These are phyloP conservation scores for Nepenthes gracilis DNA, from an alignment of 148 eudicot species.

Conservation along the genomic window DNA sequence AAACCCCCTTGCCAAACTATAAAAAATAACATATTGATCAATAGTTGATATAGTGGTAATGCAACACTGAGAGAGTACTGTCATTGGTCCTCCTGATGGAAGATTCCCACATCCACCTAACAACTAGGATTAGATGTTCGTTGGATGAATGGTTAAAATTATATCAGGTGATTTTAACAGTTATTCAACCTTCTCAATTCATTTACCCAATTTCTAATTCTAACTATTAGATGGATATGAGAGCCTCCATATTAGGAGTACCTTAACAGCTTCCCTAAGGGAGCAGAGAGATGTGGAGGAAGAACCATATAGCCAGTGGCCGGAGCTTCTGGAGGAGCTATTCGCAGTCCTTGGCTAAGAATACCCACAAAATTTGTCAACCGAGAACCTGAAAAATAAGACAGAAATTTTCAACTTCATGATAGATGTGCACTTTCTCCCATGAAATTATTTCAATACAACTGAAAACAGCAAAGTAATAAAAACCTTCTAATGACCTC, in stretches of 20 bases:
- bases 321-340: slow-evolving; percentile 99
- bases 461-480: not conserved
- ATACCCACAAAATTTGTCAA: slow-evolving; percentile 96
- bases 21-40: slow-evolving; percentile 4
- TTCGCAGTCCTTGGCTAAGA: slow-evolving; percentile 92
- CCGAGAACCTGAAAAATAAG: slow-evolving; percentile 65
- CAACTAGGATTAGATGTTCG: too few relatives aligned
- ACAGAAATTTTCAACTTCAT: not conserved
- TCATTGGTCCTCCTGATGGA: too few relatives aligned
- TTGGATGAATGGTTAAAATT: too few relatives aligned
- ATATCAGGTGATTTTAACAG: too few relatives aligned
- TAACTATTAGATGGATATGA: too few relatives aligned
- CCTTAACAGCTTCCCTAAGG: not conserved
- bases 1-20: slow-evolving; percentile 97
- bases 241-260: too few relatives aligned
- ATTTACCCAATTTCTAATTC: too few relatives aligned
- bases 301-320: slow-evolving; percentile 96
- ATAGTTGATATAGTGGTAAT: not conserved
- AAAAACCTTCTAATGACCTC: not conserved
- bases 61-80: not conserved
- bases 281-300: slow-evolving; percentile 9
- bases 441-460: not conserved
- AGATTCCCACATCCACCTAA: too few relatives aligned
- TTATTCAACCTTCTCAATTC: too few relatives aligned
- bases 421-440: not conserved